Evolutionary conservation across 345 rosid genomes (phyloP).

Genomic region (Camelina sativa): DNA sequence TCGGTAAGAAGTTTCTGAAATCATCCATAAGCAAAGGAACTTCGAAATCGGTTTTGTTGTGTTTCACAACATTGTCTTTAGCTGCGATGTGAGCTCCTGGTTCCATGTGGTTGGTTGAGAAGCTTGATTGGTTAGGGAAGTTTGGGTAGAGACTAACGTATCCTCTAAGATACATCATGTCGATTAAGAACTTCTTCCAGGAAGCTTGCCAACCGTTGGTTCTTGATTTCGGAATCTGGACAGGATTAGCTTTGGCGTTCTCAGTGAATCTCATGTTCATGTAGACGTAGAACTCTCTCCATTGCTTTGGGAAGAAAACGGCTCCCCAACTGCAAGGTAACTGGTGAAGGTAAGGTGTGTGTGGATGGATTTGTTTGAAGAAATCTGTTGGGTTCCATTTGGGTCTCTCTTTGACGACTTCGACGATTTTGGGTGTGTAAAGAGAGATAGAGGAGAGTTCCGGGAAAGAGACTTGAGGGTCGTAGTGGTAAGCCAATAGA

Average conservation of each 20-base stretch:
- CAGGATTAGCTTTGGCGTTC: conserved; percentile 84
- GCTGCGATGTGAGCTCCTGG: conserved; percentile 98
- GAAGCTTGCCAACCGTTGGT: conserved; percentile 99
- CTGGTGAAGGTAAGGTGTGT: conserved; percentile 96
- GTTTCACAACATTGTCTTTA: conserved; percentile 84
- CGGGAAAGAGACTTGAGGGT: conserved; percentile 80
- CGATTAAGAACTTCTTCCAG: conserved; percentile 96
- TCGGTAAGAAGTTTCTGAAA: conserved; percentile 69
- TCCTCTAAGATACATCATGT: conserved; percentile 97
- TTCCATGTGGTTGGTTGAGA: conserved; percentile 98
- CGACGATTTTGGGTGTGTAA: conserved; percentile 87
- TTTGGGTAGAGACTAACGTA: conserved; percentile 94
- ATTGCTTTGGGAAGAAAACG: conserved; percentile 95
- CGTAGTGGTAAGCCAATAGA: conserved; percentile 90
- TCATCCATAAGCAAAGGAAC: conserved; percentile 83
- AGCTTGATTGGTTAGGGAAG: conserved; percentile 90
- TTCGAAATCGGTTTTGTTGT: conserved; percentile 82
- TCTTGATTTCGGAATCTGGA: conserved; percentile 92
- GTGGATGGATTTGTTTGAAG: conserved; percentile 82
- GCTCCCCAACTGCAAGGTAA: conserved; percentile 99
- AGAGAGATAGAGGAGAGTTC: conserved; percentile 91
- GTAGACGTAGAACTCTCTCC: conserved; percentile 98
- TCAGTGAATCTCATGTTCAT: conserved; percentile 98
- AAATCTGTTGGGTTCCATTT: conserved; percentile 90
- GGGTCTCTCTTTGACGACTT: conserved; percentile 95